Percentiles rank a stretch among this genome's conserved stretches.
Conservation (phyloP, 1,139 yeast genomes). For the Zygosaccharomyces sapae region DNA sequence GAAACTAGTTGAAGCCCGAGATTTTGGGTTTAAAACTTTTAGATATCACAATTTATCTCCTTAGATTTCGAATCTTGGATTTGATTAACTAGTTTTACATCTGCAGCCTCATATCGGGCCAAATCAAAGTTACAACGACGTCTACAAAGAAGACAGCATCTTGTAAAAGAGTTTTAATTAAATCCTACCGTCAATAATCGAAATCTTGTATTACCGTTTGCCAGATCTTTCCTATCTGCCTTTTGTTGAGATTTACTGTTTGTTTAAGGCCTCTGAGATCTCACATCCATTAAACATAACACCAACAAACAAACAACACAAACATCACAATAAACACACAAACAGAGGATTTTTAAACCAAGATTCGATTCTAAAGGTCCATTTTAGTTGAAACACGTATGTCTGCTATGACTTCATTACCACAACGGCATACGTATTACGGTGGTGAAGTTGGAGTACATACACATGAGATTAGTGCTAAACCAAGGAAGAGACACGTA, state of each 20-base stretch:
- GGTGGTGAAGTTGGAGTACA: constrained; percentile 21
- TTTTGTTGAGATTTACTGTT: constrained; percentile 3
- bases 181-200: no score
- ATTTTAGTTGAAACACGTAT: not conserved
- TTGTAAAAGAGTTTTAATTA: not conserved
- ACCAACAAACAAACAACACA: not conserved
- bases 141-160: not conserved
- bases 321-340: not conserved
- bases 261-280: constrained; percentile 1
- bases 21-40: not conserved
- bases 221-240: constrained; percentile 1
- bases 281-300: constrained; percentile 1
- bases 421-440: constrained; percentile 26
- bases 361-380: not conserved
- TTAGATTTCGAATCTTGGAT: not conserved
- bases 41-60: not conserved
- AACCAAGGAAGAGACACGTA: constrained; percentile 42
- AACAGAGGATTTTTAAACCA: not conserved
- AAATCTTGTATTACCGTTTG: no score
- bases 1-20: not conserved
- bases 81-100: not conserved
- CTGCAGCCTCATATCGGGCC: no score
- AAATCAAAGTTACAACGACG: no score
- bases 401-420: constrained; percentile 15
- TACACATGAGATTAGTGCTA: constrained; percentile 7